These are phyloP conservation scores for Coemansia sp. DNA, from an alignment of 192 early-diverging fungal species.

Conservation along the genomic window DNA sequence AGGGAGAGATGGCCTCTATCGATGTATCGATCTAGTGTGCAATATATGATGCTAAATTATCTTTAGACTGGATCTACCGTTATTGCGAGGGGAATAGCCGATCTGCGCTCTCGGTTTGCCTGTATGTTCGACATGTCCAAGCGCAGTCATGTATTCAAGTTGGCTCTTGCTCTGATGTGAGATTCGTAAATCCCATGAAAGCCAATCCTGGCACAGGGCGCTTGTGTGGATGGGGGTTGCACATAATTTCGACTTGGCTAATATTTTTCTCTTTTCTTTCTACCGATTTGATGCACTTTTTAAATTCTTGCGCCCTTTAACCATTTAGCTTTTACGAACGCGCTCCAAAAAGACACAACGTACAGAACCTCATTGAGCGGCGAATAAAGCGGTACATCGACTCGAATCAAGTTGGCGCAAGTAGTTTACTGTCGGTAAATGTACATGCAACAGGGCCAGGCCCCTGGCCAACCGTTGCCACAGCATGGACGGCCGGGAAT, in stretches of 20 bases:
- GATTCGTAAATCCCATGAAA: not conserved
- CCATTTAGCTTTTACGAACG: not conserved
- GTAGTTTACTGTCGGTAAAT: constrained; percentile 16
- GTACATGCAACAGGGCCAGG: constrained; percentile 53
- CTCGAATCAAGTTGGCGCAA: constrained; percentile 2
- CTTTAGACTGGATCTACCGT: not conserved
- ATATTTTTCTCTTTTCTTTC: not conserved
- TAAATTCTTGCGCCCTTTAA: not conserved
- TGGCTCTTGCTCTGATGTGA: too few relatives aligned
- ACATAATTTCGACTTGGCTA: not conserved
- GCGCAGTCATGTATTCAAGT: not conserved
- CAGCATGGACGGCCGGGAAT: constrained; percentile 38
- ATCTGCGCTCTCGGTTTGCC: not conserved
- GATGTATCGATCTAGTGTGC: not conserved
- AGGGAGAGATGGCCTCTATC: constrained; percentile 20
- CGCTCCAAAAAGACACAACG: not conserved
- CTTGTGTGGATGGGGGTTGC: too few relatives aligned
- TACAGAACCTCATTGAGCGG: not conserved
- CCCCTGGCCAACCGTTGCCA: constrained; percentile 50
- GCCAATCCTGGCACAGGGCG: too few relatives aligned
- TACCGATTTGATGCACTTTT: not conserved
- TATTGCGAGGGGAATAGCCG: not conserved
- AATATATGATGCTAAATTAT: not conserved
- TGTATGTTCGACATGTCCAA: not conserved
- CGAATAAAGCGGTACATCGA: not conserved